phyloP scores from a whole-genome alignment of 352 stramenopile genomes.

The Achlya hypogyna region DNA sequence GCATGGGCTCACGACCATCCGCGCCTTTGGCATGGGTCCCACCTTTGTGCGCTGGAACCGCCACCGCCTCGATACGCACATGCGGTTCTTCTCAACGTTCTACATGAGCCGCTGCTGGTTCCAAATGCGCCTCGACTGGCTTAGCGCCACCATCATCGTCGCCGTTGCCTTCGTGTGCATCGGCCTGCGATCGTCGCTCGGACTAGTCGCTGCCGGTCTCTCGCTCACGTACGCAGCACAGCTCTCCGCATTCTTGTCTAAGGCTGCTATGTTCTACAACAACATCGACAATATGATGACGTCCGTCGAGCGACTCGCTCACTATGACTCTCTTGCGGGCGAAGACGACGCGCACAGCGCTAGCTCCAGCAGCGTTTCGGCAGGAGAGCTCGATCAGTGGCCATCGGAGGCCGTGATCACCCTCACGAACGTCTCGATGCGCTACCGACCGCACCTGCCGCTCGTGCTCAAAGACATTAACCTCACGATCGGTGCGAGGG shows the following conservation, averaged over 20 bases:
- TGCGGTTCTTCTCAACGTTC: conserved; percentile 84
- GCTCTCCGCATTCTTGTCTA: conserved; percentile 72
- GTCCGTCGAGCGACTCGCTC: conserved; percentile 75
- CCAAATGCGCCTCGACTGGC: conserved; percentile 82
- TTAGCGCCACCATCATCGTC: conserved; percentile 87
- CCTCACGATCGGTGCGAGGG: neutral
- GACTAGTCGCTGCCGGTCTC: conserved; percentile 67
- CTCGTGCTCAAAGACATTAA: neutral
- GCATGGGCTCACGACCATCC: conserved; percentile 57
- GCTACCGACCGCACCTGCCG: conserved; percentile 29
- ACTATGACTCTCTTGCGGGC: conserved; percentile 26
- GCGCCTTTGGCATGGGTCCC: conserved; percentile 45
- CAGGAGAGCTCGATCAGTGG: conserved; percentile 29
- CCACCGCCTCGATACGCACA: conserved; percentile 47
- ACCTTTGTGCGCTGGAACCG: conserved; percentile 31
- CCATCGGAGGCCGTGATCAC: conserved; percentile 49
- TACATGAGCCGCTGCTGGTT: conserved; percentile 94
- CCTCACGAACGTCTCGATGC: conserved; percentile 57
- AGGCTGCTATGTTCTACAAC: conserved; percentile 46
- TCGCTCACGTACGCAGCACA: conserved; percentile 77
- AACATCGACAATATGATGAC: conserved; percentile 91
- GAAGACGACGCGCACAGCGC: neutral
- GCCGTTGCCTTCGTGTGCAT: conserved; percentile 41
- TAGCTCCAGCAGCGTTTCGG: no score
- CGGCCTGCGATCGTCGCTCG: conserved; percentile 31